Evolutionary conservation across 768 basidiomycete genomes (phyloP), one percentile per base, ranked within the genome.

Genomic region (Myochromella boudieri): DNA sequence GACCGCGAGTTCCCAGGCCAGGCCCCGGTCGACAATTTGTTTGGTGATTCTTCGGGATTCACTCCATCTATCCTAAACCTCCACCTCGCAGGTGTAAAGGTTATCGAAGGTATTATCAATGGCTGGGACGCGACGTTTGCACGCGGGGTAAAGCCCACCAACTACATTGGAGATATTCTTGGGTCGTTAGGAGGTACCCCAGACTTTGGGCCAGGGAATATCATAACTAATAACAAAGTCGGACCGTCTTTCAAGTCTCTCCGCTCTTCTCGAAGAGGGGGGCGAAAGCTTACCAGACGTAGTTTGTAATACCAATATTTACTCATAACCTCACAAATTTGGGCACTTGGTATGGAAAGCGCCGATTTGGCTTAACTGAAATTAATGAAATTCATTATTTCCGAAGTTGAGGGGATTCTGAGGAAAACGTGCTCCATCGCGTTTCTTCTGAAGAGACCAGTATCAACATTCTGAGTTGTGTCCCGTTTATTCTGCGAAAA

Each of bases 131-230:
- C 18, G 28, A 52, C 17, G 6, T 52, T 52, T 14, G 33, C 14
- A 28, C 26, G 34, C 8, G 51, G 51, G 9, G 24, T 52, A 3
- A 31, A 22, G 25, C 46, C 51, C 9, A 52, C 38, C 4, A 52
- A 52, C n/a, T 52, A 52, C 18, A 48, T 52, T 22, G 51, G 51
- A 10, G 51, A 52, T 31, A 52, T 52, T 6, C 39, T 38, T 26
- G 51, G 51, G 10, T 48, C 51, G 1, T 48, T 52, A n/a, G 51
- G 51, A 3, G 51, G 51, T 15, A 44, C 36, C 6, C 51, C 51
- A 6, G 51, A 48, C 21, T 52, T 52, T 34, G 51, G 51, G 15
- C 51, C 51, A 18, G 51, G 51, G 6, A 41, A 29, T 36, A 36
- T 47, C 7, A 33, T 40, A 20, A 25, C 9, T 27, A 17, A 27